Conservation (phyloP, 768 basidiomycete species). For the Suillus plorans region DNA sequence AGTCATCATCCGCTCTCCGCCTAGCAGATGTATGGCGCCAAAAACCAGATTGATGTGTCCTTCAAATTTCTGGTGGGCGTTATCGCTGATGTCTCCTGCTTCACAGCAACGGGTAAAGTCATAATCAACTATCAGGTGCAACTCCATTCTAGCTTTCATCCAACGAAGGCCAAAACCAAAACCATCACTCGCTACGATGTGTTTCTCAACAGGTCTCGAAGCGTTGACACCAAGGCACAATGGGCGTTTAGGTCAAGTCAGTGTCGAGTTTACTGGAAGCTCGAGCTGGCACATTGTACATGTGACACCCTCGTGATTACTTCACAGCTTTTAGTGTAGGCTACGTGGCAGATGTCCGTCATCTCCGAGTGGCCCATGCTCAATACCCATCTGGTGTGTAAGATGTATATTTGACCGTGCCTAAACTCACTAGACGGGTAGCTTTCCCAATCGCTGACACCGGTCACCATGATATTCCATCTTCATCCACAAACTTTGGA, state of each 20-base stretch:
- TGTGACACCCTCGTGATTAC: no score
- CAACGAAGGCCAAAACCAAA: background rate
- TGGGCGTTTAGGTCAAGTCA: background rate
- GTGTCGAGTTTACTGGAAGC: background rate
- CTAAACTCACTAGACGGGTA: background rate
- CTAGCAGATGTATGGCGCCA: background rate
- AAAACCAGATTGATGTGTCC: background rate
- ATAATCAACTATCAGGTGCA: background rate
- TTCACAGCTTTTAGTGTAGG: no score
- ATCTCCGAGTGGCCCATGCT: background rate
- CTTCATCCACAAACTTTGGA: background rate
- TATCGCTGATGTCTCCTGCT: background rate
- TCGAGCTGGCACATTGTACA: no score
- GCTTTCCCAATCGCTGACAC: background rate
- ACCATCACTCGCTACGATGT: background rate
- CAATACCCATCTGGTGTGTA: background rate
- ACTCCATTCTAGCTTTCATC: background rate
- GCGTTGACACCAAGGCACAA: background rate
- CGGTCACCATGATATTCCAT: background rate
- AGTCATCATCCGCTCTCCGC: background rate
- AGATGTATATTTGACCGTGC: background rate
- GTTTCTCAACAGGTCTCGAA: background rate
- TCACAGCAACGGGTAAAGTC: background rate
- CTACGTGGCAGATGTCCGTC: background rate
- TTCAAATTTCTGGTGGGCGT: background rate